Base-by-base conservation (phyloP, 83 land plant genomes). In the Picea abies region DNA sequence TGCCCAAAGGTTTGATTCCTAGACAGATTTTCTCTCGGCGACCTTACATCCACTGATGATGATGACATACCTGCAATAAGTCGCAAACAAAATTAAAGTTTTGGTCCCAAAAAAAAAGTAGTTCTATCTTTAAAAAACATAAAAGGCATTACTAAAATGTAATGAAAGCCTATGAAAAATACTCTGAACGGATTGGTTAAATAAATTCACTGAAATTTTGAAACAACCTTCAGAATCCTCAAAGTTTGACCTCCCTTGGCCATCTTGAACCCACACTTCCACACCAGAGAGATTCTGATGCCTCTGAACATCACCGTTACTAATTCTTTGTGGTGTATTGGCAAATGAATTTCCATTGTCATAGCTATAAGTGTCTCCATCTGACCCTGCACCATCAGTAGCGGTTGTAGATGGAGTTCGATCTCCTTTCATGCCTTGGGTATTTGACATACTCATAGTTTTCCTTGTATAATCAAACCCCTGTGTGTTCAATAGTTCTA, bases 401-500 rank as follows among this genome's bases (percentile, higher is more conserved):
- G 4, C 23, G 2, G 19, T 58, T 16, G 35, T 60, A 75, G 49
- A 23, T 23, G 29, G 23, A 41, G 25, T 14, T 15, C 4, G 11
- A 58, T 61, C 66, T 58, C 47, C 44, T 29, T 49, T 61, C 9
- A 20, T 78, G 22, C 1, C 41, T 32, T 60, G 32, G 1, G 32
- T 78, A 9, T 37, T 58, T 26, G 35, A 8, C 41, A 58, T 19
- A 26, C 26, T 22, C 20, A 15, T 26, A 60, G 39, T 81, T 81
- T 64, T 85, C 52, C 83, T 92, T 20, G 60, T 32, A 56, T 83
- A 81, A 14, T 90, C 90, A 79, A 90, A 87, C 76, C 90, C 90
- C 73, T 91, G 86, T 60, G 93, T 87, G 83, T 94, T 95, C 58
- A 95, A 91, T 9, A 95, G 91, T 83, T 97, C 99, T 60, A 95